A percentile compares a stretch with the other conserved stretches of the same genome.
Conservation (phyloP, 163 green algal species). For the Trebouxiophyceae sp. region DNA sequence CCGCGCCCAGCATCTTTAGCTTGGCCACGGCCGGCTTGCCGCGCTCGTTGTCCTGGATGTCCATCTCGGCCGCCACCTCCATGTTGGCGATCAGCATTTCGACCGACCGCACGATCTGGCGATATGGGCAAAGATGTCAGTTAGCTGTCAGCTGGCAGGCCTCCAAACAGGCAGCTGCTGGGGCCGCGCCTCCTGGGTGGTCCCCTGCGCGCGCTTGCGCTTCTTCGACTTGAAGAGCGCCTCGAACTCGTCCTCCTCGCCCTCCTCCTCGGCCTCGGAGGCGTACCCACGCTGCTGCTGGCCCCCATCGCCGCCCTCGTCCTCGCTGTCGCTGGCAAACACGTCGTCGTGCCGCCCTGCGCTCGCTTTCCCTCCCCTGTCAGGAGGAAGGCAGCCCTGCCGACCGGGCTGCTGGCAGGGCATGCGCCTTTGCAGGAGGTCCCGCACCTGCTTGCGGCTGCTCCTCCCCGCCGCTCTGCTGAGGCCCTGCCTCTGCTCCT, state of each 20-base stretch:
- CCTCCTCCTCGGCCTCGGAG: constrained; percentile 28
- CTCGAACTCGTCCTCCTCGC: constrained; percentile 41
- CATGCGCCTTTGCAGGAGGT: no score
- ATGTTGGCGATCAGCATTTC: constrained; percentile 44
- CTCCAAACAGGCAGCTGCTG: no score
- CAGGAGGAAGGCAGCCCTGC: no score
- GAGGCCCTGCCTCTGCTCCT: no score
- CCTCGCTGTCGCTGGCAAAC: background rate
- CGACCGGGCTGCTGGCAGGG: no score
- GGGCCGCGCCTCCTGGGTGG: background rate
- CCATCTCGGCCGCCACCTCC: constrained; percentile 51
- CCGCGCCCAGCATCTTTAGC: constrained; percentile 58
- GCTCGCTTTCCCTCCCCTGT: no score
- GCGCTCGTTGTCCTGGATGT: constrained; percentile 38
- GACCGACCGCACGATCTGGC: constrained; percentile 24
- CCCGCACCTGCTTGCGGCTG: no score
- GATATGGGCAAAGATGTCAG: constrained; percentile 8
- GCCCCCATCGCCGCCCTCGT: background rate
- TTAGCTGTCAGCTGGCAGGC: no score
- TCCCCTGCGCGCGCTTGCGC: background rate
- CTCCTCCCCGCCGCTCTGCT: no score
- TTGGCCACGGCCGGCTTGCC: constrained; percentile 66
- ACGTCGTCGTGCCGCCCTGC: background rate
- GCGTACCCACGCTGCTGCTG: constrained; percentile 13
- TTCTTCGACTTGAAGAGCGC: constrained; percentile 14